Evolutionary conservation across 257 asterid genomes (phyloP).

Genomic region (Penstemon newberryi): DNA sequence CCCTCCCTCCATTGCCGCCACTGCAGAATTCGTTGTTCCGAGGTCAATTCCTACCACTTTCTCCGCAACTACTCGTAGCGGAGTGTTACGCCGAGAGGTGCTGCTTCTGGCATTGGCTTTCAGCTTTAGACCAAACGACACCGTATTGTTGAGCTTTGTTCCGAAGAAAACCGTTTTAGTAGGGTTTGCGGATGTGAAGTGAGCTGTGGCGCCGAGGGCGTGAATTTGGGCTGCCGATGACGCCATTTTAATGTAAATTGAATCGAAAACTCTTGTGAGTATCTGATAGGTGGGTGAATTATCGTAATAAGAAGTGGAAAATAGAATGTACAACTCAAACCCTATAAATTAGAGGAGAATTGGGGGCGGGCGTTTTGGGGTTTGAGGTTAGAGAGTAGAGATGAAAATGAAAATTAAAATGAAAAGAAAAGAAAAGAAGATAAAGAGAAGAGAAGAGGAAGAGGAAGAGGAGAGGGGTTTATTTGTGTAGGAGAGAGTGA

Average conservation of each 20-base stretch:
- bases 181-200: constrained; percentile 27
- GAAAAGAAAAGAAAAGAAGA: no score
- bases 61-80: constrained; percentile 64
- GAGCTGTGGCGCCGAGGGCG: constrained; percentile 42
- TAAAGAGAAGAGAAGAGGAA: constrained; percentile 6
- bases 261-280: no score
- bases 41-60: constrained; percentile 76
- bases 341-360: constrained; percentile 3
- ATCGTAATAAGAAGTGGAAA: no score
- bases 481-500: neutral
- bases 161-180: constrained; percentile 40
- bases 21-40: constrained; percentile 79
- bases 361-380: neutral
- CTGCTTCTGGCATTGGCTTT: constrained; percentile 18
- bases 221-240: constrained; percentile 57
- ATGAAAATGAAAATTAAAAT: no score
- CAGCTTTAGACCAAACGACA: constrained; percentile 37
- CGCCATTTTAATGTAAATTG: constrained; percentile 31
- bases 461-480: neutral
- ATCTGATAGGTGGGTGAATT: no score
- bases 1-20: constrained; percentile 87
- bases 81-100: constrained; percentile 23
- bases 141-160: constrained; percentile 25
- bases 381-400: neutral
- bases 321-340: neutral